These are phyloP conservation scores for Pseudogymnoascus sp. DNA, from an alignment of 2,329 filamentous ascomycete species.

Conservation along the genomic window DNA sequence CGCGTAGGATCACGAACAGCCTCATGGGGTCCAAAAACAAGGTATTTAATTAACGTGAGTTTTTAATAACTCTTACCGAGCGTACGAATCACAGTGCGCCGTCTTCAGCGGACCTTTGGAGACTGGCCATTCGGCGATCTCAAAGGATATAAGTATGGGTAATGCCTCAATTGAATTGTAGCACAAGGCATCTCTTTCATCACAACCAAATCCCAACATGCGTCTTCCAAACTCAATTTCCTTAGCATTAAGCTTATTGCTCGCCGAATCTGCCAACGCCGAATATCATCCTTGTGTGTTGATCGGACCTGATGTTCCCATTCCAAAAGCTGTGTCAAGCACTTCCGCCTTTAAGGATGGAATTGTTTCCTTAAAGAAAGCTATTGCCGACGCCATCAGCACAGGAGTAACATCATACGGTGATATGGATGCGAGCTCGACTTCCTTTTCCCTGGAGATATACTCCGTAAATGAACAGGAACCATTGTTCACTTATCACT, in stretches of 20 bases:
- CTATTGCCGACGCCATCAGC: background rate
- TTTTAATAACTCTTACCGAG: background rate
- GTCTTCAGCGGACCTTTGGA: background rate
- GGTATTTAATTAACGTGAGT: background rate
- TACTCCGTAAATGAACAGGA: constrained; percentile 29
- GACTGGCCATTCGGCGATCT: background rate
- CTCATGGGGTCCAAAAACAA: background rate
- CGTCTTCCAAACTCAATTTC: background rate
- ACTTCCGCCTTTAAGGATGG: background rate
- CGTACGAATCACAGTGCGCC: background rate
- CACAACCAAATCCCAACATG: background rate
- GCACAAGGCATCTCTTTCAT: background rate
- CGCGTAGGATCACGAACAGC: background rate
- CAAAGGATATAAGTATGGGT: background rate
- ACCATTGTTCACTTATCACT: constrained; percentile 30
- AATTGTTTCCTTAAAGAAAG: background rate
- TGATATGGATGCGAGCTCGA: constrained; percentile 12
- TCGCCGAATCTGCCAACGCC: background rate
- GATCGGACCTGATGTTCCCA: background rate
- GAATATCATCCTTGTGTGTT: background rate
- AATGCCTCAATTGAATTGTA: background rate
- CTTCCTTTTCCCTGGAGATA: constrained; percentile 33
- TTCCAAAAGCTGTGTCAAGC: background rate
- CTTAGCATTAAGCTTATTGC: background rate
- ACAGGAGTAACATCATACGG: background rate